Base-by-base conservation (phyloP, 2,329 filamentous ascomycete species). In the Paramyrothecium roridum region DNA sequence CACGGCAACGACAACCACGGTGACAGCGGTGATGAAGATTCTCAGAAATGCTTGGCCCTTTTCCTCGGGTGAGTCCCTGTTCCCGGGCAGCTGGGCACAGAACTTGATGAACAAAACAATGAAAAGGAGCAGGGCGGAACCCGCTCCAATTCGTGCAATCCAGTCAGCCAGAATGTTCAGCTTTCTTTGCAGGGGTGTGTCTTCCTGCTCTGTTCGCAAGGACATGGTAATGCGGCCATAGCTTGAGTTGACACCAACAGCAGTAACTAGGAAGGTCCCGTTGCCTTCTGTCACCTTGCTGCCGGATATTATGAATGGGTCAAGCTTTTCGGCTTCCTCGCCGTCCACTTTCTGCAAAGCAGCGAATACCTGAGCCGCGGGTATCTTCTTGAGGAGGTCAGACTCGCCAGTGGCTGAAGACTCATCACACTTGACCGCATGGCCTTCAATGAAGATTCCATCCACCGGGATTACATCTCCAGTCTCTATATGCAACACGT, bases 41-140 rank as follows among this genome's bases (percentile, higher is more conserved):
- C 82, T 76, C 61, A 87, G 73, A 62, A 87, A 87, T n/a, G 79
- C 67, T 33, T 71, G 72, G 1, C 65, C 69, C 71, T 90, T 90
- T 50, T 80, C 71, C 0, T 81, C 74, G 2, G 83, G 72, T 0
- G 73, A 70, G 0, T 57, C 64, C 22, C 59, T 49, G 62, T 81
- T 84, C 30, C 72, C 62, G 12, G 80, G 79, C 7, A 92, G 76
- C n/a, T 79, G 70, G 45, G 81, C 85, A 21, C 90, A 73, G 67
- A 91, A 92, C 64, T 89, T 86, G 75, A 93, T 89, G 63, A 91
- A 83, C 11, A 91, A 76, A 19, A 91, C 86, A 52, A 90, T 73
- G 67, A 93, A 93, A 17, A 93, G 77, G 7, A 91, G 71, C 17
- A 89, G 71, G 50, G 88, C 88, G 26, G 89, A 85, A 55, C 82